Evolutionary conservation across 495 filamentous ascomycete species (phyloP).

Genomic region (Lasiosphaeriaceae sp.): DNA sequence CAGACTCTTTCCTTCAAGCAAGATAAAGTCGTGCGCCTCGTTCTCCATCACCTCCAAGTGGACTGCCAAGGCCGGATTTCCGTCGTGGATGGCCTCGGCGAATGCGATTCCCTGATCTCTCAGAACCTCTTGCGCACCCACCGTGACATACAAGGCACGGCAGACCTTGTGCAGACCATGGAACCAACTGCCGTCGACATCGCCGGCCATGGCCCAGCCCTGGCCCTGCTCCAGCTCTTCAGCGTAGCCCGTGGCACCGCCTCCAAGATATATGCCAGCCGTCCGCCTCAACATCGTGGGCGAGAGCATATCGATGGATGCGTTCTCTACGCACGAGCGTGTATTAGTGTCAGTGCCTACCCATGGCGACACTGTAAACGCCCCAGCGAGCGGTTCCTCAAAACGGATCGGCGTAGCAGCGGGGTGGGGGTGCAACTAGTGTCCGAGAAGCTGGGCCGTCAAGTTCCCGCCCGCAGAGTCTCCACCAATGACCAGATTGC

Average conservation of each 20-base stretch:
- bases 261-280: neutral
- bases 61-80: slow-evolving; percentile 13
- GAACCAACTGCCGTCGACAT: slow-evolving; percentile 25
- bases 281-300: neutral
- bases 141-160: slow-evolving; percentile 15
- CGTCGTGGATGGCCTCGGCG: slow-evolving; percentile 10
- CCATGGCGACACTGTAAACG: slow-evolving; percentile 29
- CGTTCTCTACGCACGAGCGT: slow-evolving; percentile 14
- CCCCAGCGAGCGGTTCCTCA: slow-evolving; percentile 19
- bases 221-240: slow-evolving; percentile 10
- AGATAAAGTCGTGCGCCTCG: slow-evolving; percentile 22
- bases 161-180: slow-evolving; percentile 12
- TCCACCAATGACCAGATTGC: slow-evolving; percentile 27
- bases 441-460: slow-evolving; percentile 22
- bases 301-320: slow-evolving; percentile 28
- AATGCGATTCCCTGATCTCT: slow-evolving; percentile 15
- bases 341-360: slow-evolving; percentile 8
- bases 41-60: slow-evolving; percentile 8
- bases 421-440: slow-evolving; percentile 27
- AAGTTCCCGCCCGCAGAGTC: slow-evolving; percentile 34
- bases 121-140: slow-evolving; percentile 17
- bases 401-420: slow-evolving; percentile 7
- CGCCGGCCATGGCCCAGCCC: slow-evolving; percentile 23
- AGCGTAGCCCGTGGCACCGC: neutral
- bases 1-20: neutral